Base-by-base conservation (phyloP, 2,329 filamentous ascomycete genomes). In the Exophiala alcalophila region DNA sequence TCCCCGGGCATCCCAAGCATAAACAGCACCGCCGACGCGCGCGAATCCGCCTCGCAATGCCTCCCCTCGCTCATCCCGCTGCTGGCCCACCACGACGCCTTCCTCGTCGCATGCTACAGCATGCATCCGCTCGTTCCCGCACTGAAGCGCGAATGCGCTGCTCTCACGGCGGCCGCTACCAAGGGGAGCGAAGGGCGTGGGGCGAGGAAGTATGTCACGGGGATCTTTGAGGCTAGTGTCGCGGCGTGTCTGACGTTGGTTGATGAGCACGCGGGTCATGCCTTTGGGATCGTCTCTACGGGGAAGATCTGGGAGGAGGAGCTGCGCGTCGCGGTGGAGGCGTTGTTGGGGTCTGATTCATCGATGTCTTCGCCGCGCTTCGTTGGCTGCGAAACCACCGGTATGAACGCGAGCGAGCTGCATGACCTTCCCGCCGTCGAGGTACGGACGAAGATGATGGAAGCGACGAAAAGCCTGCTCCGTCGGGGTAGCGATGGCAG, bases 201-300 rank as follows among this genome's bases (percentile, higher is more conserved):
- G 10, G 53, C 51, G 7, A 62, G 61, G 45, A 76, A 68, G 63
- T 75, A 79, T 23, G 82, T 88, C 4, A 82, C 79, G 0, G 90
- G 91, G 4, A 95, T 97, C 42, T 92, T 96, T 58, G 90, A 96
- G 64, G 84, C 88, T 1, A 87, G 83, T 57, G 72, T 95, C 10
- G 68, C 81, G 2, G 71, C 80, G 0, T 77, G 80, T 2, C 60
- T 90, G 7, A 76, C 82, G 35, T 51, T 73, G 38, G 65, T 77
- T 24, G 67, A 70, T 41, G 50, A 45, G 4, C 18, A 59, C 56
- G 42, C 65, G 53, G 4, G 25, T 11, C 14, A 20, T 7, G 36
- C 61, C 54, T 96, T 92, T 71, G 91, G 89, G 2, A 92, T 97
- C 50, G 83, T 97, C 4, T 91, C 84, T 4, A 96, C 91, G 0